These are phyloP conservation scores for Aspergillus eucalypticola DNA, from an alignment of 2,329 filamentous ascomycete species.

Conservation along the genomic window DNA sequence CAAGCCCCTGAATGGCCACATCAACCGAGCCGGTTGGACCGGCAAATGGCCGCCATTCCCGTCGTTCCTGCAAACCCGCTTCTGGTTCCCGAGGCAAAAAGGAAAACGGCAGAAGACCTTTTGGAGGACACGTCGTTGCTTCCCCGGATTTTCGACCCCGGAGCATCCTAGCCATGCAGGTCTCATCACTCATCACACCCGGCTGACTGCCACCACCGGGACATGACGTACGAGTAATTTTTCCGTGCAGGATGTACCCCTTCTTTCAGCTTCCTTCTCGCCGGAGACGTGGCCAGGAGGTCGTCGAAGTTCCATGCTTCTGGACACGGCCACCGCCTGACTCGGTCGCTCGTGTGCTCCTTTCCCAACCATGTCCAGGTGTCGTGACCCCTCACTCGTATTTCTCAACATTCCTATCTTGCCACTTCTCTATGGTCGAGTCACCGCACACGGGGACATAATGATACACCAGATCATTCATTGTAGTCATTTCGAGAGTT, in stretches of 20 bases:
- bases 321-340: neutral
- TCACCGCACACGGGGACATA: neutral
- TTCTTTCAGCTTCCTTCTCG: neutral
- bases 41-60: conserved; percentile 4
- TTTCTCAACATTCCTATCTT: neutral
- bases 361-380: neutral
- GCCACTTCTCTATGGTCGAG: neutral
- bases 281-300: neutral
- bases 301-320: neutral
- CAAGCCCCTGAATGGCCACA: conserved; percentile 11
- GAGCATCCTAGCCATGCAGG: conserved; percentile 6
- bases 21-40: conserved; percentile 13
- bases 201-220: neutral
- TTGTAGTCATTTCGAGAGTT: neutral
- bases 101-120: neutral
- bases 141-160: conserved; percentile 19
- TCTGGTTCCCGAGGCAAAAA: neutral
- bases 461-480: neutral
- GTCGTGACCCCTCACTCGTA: neutral
- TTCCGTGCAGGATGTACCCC: neutral
- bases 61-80: neutral
- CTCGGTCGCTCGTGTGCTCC: neutral
- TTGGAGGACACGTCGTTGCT: conserved; percentile 5
- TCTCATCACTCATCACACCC: conserved; percentile 3
- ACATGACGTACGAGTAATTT: conserved; percentile 1